These are phyloP conservation scores for Phlegmacium glaucopus DNA, from an alignment of 768 basidiomycete species.

Conservation along the genomic window DNA sequence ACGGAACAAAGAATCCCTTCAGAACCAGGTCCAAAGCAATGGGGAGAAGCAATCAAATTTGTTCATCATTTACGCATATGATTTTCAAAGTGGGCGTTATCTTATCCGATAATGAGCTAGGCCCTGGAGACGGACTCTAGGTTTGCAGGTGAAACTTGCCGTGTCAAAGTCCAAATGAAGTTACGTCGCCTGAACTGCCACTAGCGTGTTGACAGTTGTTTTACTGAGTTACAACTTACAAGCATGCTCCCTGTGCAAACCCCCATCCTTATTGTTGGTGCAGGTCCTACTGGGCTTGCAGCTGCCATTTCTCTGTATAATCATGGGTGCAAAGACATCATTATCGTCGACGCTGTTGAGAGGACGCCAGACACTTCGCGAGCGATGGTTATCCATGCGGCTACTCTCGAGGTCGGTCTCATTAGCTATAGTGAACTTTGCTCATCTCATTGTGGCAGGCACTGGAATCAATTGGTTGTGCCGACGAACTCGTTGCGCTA, in stretches of 20 bases:
- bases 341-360: slow-evolving; percentile 3
- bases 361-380: slow-evolving; percentile 2
- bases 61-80: too few species aligned
- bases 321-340: slow-evolving; percentile 1
- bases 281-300: slow-evolving; percentile 4
- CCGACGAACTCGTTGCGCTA: slow-evolving; percentile 1
- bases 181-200: too few species aligned
- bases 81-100: too few species aligned
- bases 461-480: slow-evolving; percentile 2
- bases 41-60: too few species aligned
- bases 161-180: too few species aligned
- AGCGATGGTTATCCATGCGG: slow-evolving; percentile 4
- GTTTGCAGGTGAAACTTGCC: too few species aligned
- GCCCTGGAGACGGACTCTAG: too few species aligned
- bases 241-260: slow-evolving; percentile 2
- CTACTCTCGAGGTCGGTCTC: slow-evolving; percentile 1
- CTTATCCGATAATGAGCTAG: too few species aligned
- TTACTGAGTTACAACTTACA: too few species aligned
- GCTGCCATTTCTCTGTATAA: slow-evolving; percentile 2
- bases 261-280: slow-evolving; percentile 4
- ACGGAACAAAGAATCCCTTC: too few species aligned
- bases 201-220: too few species aligned
- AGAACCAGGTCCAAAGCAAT: too few species aligned
- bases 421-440: background rate
- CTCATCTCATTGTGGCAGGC: background rate